These are phyloP conservation scores for Breviolum minutum DNA, from an alignment of 73 alveolate genomes.

Conservation along the genomic window DNA sequence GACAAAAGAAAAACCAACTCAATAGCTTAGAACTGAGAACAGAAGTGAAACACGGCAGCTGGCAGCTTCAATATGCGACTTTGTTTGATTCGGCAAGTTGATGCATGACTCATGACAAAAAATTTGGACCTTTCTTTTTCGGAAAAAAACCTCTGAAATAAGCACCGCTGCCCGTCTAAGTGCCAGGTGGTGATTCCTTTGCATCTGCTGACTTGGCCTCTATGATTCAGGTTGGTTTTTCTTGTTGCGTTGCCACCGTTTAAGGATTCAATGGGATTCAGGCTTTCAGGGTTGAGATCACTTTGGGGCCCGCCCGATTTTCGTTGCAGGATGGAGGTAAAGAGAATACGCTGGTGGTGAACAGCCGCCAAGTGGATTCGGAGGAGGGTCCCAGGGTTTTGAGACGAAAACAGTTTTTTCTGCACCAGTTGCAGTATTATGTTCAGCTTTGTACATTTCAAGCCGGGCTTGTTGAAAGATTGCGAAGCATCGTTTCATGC, in stretches of 20 bases:
- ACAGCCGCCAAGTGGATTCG: slow-evolving; percentile 63
- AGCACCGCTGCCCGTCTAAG: no score
- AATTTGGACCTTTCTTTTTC: neutral
- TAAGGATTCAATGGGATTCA: neutral
- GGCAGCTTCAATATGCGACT: no score
- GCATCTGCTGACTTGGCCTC: slow-evolving; percentile 13
- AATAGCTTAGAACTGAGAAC: no score
- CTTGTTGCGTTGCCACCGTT: no score
- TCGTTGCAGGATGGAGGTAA: slow-evolving; percentile 23
- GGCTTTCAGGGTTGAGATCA: neutral
- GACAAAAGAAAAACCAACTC: no score
- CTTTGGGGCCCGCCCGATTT: no score
- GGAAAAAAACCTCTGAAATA: no score
- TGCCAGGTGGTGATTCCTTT: neutral
- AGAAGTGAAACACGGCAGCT: no score
- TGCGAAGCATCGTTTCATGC: no score
- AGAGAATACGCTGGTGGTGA: slow-evolving; percentile 23
- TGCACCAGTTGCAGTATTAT: neutral
- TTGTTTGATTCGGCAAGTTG: neutral
- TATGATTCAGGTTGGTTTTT: neutral
- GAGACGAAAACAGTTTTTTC: neutral
- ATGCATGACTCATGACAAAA: neutral
- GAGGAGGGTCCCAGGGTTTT: neutral
- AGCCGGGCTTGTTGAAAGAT: neutral
- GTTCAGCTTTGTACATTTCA: neutral